Percentiles rank a stretch among this genome's conserved stretches.
Conservation (phyloP, 768 basidiomycete species). For the Antrodiella citrinella region DNA sequence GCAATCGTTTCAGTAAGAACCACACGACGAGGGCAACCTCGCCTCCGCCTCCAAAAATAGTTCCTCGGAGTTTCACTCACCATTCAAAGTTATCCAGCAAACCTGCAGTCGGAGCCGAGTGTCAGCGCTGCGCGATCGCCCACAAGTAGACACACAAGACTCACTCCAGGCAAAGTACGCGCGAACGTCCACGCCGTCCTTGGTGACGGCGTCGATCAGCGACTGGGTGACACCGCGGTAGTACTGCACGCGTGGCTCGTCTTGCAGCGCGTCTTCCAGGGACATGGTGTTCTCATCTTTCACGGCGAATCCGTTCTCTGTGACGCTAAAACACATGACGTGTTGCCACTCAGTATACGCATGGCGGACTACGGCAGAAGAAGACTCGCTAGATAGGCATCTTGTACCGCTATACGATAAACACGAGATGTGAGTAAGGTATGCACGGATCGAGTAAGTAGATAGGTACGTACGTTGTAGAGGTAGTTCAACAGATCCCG, state of each 20-base stretch:
- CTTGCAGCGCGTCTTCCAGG: constrained; percentile 44
- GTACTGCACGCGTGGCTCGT: constrained; percentile 59
- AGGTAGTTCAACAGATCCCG: constrained; percentile 64
- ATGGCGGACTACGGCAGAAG: too few relatives aligned
- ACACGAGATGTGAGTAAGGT: constrained; percentile 1
- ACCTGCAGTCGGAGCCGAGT: constrained; percentile 26
- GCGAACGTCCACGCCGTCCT: constrained; percentile 55
- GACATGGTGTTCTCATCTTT: constrained; percentile 52
- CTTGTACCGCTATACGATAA: constrained; percentile 29
- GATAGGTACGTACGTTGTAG: constrained; percentile 43
- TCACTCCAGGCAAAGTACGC: constrained; percentile 65
- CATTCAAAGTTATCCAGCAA: constrained; percentile 70
- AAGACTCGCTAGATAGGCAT: constrained; percentile 45
- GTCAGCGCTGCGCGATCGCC: too few relatives aligned
- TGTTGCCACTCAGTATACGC: too few relatives aligned
- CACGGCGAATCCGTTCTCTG: constrained; percentile 68
- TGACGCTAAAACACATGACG: constrained; percentile 39
- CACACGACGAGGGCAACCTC: neutral
- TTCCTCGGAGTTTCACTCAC: constrained; percentile 16
- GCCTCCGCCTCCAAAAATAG: neutral
- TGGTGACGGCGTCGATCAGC: constrained; percentile 46
- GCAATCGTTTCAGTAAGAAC: neutral
- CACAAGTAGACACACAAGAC: constrained; percentile 20
- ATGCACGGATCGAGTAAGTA: neutral
- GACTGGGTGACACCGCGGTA: constrained; percentile 51